phyloP scores from a whole-genome alignment of 257 asterid genomes.

The Solanum bulbocastanum region DNA sequence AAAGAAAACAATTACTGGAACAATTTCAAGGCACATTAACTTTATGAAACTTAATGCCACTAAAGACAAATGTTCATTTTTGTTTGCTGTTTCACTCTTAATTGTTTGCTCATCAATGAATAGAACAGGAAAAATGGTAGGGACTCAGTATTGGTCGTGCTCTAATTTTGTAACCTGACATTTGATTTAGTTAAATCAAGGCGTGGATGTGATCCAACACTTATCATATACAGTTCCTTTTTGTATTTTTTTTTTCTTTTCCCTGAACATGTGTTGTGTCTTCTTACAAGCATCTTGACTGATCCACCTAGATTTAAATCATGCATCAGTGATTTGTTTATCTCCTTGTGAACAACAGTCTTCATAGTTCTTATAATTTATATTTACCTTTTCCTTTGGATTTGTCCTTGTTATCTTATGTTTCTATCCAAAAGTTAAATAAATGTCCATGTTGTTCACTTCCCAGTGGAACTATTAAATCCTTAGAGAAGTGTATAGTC shows the following conservation, averaged over 20 bases:
- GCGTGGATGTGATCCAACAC: not conserved
- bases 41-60: not conserved
- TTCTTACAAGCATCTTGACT: not conserved
- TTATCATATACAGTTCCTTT: not conserved
- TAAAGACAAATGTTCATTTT: not conserved
- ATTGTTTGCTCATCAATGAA: not conserved
- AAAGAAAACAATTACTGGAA: not conserved
- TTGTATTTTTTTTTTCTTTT: not conserved
- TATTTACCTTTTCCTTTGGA: not conserved
- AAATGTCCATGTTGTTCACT: not conserved
- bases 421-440: not conserved
- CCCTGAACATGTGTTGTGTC: not conserved
- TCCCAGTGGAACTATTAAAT: not conserved
- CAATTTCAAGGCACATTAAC: not conserved
- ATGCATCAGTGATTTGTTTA: not conserved
- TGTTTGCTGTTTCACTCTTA: not conserved
- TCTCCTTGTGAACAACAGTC: not conserved
- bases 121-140: not conserved
- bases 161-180: too few species aligned
- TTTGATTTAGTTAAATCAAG: too few species aligned
- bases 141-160: not conserved
- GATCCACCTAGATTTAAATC: not conserved
- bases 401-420: not conserved
- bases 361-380: not conserved
- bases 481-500: not conserved